phyloP scores from a whole-genome alignment of 345 rosid species.

The Brassica cretica region DNA sequence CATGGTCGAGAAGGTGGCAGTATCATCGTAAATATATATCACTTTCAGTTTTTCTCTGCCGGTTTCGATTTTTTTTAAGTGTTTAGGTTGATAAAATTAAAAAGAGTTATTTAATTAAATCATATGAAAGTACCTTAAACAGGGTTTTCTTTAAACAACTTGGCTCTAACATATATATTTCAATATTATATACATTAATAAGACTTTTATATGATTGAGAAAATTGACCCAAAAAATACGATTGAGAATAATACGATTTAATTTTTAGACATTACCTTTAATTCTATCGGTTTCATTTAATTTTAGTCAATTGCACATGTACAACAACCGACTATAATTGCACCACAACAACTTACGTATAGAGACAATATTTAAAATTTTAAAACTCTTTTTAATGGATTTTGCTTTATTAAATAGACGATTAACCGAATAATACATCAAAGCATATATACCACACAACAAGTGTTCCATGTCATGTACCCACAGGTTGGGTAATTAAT shows the following conservation, averaged over 20 bases:
- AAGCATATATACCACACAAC: not conserved
- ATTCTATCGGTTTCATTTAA: constrained; percentile 7
- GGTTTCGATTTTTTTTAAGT: not conserved
- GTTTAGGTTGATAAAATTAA: not conserved
- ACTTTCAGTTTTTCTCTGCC: not conserved
- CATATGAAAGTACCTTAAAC: not conserved
- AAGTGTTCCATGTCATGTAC: constrained; percentile 8
- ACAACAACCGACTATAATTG: constrained; percentile 32
- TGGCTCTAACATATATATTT: not conserved
- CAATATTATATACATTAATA: not conserved
- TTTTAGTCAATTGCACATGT: constrained; percentile 32
- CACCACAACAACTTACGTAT: constrained; percentile 16
- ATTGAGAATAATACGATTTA: constrained; percentile 9
- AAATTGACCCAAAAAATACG: not conserved
- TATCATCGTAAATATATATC: constrained; percentile 2
- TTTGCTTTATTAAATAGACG: not conserved
- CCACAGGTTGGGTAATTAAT: not conserved
- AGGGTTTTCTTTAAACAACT: not conserved
- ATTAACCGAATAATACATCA: not conserved
- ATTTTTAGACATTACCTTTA: constrained; percentile 6
- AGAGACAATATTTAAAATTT: constrained; percentile 4
- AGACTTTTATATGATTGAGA: constrained; percentile 1
- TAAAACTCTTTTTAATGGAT: not conserved
- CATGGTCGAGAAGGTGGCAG: constrained; percentile 13
- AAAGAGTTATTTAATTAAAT: not conserved